phyloP scores from a whole-genome alignment of 208 protist species.

The Leishmania amazonensis region DNA sequence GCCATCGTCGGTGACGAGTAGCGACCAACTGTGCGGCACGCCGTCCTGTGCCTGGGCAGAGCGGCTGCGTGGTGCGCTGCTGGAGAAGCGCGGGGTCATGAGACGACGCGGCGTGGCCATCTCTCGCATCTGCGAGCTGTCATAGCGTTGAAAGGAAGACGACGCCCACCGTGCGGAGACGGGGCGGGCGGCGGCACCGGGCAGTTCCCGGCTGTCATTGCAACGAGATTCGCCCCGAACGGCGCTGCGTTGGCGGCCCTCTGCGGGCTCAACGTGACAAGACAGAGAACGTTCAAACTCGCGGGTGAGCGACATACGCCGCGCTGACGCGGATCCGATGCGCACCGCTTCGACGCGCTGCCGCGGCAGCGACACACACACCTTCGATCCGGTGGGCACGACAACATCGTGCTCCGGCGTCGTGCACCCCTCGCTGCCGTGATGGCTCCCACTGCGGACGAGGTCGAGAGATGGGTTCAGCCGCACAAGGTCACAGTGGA shows the following conservation, averaged over 20 bases:
- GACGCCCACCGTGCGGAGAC: slow-evolving; percentile 21
- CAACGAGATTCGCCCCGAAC: slow-evolving; percentile 35
- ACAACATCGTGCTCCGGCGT: slow-evolving; percentile 38
- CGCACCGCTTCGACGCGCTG: slow-evolving; percentile 50
- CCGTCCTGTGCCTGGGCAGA: slow-evolving; percentile 22
- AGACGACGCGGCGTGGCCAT: slow-evolving; percentile 33
- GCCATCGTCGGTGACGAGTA: neutral
- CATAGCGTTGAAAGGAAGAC: slow-evolving; percentile 35
- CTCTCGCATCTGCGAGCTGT: slow-evolving; percentile 40
- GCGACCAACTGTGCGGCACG: slow-evolving; percentile 13
- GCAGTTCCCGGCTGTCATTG: slow-evolving; percentile 1
- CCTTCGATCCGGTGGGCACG: slow-evolving; percentile 36
- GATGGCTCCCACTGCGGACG: neutral
- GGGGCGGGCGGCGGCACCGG: neutral
- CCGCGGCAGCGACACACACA: slow-evolving; percentile 33
- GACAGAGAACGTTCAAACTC: slow-evolving; percentile 11
- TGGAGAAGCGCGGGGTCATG: slow-evolving; percentile 20
- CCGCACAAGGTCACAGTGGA: slow-evolving; percentile 11
- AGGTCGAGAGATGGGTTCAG: slow-evolving; percentile 1
- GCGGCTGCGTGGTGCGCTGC: slow-evolving; percentile 34
- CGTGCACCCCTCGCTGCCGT: slow-evolving; percentile 6
- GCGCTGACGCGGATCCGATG: slow-evolving; percentile 25
- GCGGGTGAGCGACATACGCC: slow-evolving; percentile 20
- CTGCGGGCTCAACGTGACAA: slow-evolving; percentile 13
- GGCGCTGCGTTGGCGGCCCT: slow-evolving; percentile 18